A percentile compares a stretch with the other conserved stretches of the same genome.
phyloP scores from a whole-genome alignment of 306 rosid species.

The Cucurbita ficifolia region DNA sequence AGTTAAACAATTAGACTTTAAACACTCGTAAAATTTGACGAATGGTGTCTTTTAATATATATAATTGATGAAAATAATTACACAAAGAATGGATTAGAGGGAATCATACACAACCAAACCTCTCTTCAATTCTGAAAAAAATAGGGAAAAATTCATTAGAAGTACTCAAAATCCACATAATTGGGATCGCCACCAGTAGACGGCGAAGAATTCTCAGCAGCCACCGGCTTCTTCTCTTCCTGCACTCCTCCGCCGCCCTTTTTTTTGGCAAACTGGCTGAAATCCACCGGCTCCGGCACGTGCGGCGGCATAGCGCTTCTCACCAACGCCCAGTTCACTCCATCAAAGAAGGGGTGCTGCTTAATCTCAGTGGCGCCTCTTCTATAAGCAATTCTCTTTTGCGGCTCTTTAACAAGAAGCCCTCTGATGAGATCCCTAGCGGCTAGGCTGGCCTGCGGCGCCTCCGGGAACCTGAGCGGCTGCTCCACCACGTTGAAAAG shows the following conservation, averaged over 20 bases:
- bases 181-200: neutral
- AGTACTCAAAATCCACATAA: slow-evolving; percentile 38
- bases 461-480: neutral
- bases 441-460: neutral
- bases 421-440: slow-evolving; percentile 8
- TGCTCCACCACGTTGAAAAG: slow-evolving; percentile 8
- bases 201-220: neutral
- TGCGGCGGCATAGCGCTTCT: slow-evolving; percentile 9
- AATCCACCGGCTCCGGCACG: slow-evolving; percentile 6
- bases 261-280: slow-evolving; percentile 9
- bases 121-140: neutral
- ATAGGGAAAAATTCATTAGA: slow-evolving; percentile 1
- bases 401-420: slow-evolving; percentile 3
- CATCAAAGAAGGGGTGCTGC: slow-evolving; percentile 11
- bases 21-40: too few relatives aligned
- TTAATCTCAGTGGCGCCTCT: slow-evolving; percentile 11
- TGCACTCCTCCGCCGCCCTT: slow-evolving; percentile 5
- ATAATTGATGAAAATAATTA: neutral
- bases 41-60: neutral
- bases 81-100: neutral
- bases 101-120: neutral
- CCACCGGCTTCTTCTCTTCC: slow-evolving; percentile 21
- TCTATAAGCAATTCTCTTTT: neutral
- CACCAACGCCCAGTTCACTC: slow-evolving; percentile 9
- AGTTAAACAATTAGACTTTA: too few relatives aligned